Evolutionary conservation across 2,329 filamentous ascomycete species (phyloP).

Genomic region (Grosmannia huntii): DNA sequence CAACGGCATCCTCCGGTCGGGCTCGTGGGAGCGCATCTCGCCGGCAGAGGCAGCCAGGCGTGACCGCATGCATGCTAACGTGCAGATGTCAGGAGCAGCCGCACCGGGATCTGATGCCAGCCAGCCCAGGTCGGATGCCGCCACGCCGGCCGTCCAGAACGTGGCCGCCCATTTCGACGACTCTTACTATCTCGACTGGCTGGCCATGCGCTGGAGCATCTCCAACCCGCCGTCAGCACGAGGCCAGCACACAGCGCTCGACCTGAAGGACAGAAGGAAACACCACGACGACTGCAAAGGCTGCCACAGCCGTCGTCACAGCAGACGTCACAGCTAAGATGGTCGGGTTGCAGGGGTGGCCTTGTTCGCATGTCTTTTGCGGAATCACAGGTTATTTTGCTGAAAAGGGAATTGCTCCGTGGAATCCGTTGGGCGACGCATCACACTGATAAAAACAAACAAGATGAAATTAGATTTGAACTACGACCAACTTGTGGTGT

Average conservation of each 20-base stretch:
- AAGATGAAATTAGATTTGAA: too few relatives aligned
- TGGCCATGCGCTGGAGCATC: not conserved
- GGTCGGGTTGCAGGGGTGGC: not conserved
- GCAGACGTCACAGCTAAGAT: not conserved
- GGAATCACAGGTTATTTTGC: too few relatives aligned
- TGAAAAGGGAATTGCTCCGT: too few relatives aligned
- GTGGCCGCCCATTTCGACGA: not conserved
- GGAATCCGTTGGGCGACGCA: too few relatives aligned
- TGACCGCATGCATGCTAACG: not conserved
- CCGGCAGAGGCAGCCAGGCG: constrained; percentile 2
- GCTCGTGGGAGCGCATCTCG: constrained; percentile 9
- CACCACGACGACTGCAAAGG: not conserved
- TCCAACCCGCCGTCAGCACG: too few relatives aligned
- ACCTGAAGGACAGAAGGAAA: too few relatives aligned
- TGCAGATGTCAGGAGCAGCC: not conserved
- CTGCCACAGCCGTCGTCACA: not conserved
- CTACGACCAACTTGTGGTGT: too few relatives aligned
- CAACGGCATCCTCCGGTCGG: not conserved
- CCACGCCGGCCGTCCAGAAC: not conserved
- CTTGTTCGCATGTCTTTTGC: too few relatives aligned
- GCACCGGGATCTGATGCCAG: not conserved
- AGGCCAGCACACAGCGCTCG: too few relatives aligned
- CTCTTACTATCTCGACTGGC: not conserved
- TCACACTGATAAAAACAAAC: too few relatives aligned
- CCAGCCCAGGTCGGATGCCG: not conserved